phyloP scores from a whole-genome alignment of 202 grass and related monocot genomes.

The Hordeum pubiflorum region DNA sequence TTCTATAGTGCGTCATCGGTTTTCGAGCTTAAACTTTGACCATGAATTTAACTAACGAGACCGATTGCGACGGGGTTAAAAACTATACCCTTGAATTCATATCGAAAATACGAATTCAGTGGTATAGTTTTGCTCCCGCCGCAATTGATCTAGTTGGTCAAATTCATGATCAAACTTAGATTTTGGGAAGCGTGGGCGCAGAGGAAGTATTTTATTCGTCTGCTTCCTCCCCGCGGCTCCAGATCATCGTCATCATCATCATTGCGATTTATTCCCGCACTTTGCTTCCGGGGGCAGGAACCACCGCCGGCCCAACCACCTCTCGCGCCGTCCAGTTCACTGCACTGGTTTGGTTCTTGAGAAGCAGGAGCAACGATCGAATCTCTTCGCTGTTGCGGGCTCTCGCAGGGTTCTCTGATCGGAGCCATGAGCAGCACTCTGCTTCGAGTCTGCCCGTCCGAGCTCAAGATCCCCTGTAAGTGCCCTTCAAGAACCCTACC shows the following conservation, averaged over 20 bases:
- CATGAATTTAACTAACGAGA: no score
- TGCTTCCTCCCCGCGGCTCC: background rate
- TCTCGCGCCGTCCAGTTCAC: background rate
- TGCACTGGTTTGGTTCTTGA: background rate
- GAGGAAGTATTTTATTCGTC: conserved; percentile 19
- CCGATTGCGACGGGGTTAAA: no score
- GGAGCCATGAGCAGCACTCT: conserved; percentile 60
- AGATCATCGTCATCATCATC: conserved; percentile 18
- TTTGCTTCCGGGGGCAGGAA: conserved; percentile 41
- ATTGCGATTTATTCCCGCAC: conserved; percentile 23
- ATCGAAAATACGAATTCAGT: no score
- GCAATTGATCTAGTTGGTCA: no score
- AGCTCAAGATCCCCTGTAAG: conserved; percentile 91
- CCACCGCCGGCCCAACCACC: conserved; percentile 15
- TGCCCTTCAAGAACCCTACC: background rate
- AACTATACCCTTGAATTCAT: no score
- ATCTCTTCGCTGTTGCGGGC: background rate
- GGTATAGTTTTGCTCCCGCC: no score
- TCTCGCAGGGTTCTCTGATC: background rate
- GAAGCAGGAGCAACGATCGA: background rate
- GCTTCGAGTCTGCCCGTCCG: conserved; percentile 73
- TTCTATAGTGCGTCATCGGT: no score
- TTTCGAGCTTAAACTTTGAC: no score
- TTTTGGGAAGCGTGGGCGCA: no score
- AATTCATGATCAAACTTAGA: no score